Base-by-base conservation (phyloP, 805 yeast species). In the Starmerella geochares region DNA sequence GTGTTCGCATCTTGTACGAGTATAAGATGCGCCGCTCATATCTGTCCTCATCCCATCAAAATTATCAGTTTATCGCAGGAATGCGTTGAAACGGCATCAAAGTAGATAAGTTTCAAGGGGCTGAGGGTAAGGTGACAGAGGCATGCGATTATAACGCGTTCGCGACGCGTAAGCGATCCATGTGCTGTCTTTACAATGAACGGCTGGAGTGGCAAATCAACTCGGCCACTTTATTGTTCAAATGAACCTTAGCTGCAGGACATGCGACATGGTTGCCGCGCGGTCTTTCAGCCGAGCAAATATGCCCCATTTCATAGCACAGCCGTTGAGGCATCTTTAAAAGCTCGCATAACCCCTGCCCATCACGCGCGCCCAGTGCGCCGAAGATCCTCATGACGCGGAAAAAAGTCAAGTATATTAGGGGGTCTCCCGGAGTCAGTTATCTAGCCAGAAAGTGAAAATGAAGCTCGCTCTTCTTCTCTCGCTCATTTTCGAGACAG, bases 391-490 rank as follows among this genome's bases (percentile, higher is more conserved):
- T 16, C 37, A 19, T 16, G 13, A 7, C 21, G 13, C 10, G 4
- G 37, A 33, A n/a, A 8, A 11, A 27, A n/a, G n/a, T n/a, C n/a
- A n/a, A n/a, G n/a, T n/a, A 11, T 27, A 27, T 27, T 27, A 11
- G 29, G 11, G 29, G 8, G 11, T 27, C 11, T 27, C 8, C 8
- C 8, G 29, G 11, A 11, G 10, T 9, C 10, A 27, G 11, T 27
- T 27, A 8, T 27, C 29, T 11, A 27, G 11, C 11, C 11, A 27
- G 29, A 27, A 9, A 9, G 8, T 9, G 11, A 33, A 10, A 33
- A 47, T 47, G 50, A 47, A 47, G 35, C 27, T 21, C 7, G 38
- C 46, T 7, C 10, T 35, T 14, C 29, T 21, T 23, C 40, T 47
- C 13, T 20, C 46, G 7, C 25, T 42, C 14, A 35, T 46, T 25